These are phyloP conservation scores for Globisporangium canariense DNA, from an alignment of 352 stramenopile genomes.

Conservation along the genomic window DNA sequence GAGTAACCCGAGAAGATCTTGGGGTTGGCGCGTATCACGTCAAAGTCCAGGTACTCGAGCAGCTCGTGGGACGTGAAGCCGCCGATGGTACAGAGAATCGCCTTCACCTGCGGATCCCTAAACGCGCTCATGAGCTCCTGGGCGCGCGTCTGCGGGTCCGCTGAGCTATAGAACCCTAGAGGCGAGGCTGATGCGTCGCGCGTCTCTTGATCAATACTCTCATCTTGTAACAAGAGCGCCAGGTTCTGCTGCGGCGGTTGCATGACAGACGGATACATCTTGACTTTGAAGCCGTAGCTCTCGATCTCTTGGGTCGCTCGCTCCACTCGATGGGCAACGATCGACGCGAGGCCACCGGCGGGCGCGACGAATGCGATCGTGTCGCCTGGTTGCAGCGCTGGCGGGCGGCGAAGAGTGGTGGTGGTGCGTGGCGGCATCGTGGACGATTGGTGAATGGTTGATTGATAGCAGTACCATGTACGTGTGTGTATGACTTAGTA, in stretches of 20 bases:
- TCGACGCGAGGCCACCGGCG: conserved; percentile 35
- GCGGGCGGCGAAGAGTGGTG: conserved; percentile 10
- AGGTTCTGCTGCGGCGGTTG: conserved; percentile 31
- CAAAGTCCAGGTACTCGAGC: conserved; percentile 60
- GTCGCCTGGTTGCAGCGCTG: conserved; percentile 29
- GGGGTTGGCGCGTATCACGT: conserved; percentile 32
- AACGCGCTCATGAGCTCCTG: conserved; percentile 57
- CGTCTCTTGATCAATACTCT: conserved; percentile 2
- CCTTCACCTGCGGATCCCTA: conserved; percentile 29
- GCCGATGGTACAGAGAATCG: conserved; percentile 55
- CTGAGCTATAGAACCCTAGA: conserved; percentile 38
- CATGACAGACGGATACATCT: conserved; percentile 42
- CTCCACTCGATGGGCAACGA: conserved; percentile 38
- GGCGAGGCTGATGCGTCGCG: not conserved
- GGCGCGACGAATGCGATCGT: conserved; percentile 56
- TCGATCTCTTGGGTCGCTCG: conserved; percentile 37
- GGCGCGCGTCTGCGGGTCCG: conserved; percentile 36
- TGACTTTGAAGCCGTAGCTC: conserved; percentile 34
- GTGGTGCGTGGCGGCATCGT: not conserved
- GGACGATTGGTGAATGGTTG: too few relatives aligned
- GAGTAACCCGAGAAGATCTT: conserved; percentile 63
- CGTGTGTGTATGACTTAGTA: too few relatives aligned
- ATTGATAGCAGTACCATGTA: too few relatives aligned
- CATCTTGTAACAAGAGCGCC: not conserved
- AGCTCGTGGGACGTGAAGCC: conserved; percentile 60